Percentiles rank a stretch among this genome's conserved stretches.
These are phyloP conservation scores for Deinandra increscens DNA, from an alignment of 129 eudicot species.

Conservation along the genomic window DNA sequence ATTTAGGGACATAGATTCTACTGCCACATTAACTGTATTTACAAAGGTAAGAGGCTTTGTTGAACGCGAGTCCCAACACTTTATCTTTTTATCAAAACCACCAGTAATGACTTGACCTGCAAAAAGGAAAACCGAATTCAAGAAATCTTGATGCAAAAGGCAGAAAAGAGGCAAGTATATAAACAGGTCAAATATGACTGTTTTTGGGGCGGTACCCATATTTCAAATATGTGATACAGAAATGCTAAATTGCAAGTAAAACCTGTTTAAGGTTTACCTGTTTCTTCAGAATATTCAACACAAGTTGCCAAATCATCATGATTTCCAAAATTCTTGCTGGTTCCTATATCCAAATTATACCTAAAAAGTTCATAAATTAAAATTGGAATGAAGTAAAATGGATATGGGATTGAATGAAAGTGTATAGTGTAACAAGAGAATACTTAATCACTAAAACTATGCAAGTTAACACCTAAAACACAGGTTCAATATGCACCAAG, in stretches of 20 bases:
- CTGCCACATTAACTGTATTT: slow-evolving; percentile 39
- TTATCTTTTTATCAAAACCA: slow-evolving; percentile 78
- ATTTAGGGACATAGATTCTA: slow-evolving; percentile 68
- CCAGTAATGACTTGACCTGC: slow-evolving; percentile 67
- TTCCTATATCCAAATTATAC: slow-evolving; percentile 69
- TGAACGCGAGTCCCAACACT: slow-evolving; percentile 81
- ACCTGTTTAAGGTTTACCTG: slow-evolving; percentile 50
- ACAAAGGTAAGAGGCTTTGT: slow-evolving; percentile 33
- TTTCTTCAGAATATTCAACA: slow-evolving; percentile 67
- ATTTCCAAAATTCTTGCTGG: slow-evolving; percentile 43
- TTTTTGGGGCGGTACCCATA: neutral
- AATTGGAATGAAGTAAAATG: neutral
- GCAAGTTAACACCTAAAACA: slow-evolving; percentile 11
- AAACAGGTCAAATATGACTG: neutral
- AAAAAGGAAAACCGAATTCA: slow-evolving; percentile 3
- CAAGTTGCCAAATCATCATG: slow-evolving; percentile 85
- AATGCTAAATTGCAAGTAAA: neutral
- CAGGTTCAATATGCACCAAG: slow-evolving; percentile 3
- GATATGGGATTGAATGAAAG: slow-evolving; percentile 14
- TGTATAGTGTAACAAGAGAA: neutral
- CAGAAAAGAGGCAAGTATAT: slow-evolving; percentile 3
- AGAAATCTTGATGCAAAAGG: neutral
- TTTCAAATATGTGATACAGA: slow-evolving; percentile 6
- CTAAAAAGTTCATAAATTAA: slow-evolving; percentile 30
- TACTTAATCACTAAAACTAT: slow-evolving; percentile 3